Conservation (phyloP, 306 rosid genomes). For the Calophaca sinica region DNA sequence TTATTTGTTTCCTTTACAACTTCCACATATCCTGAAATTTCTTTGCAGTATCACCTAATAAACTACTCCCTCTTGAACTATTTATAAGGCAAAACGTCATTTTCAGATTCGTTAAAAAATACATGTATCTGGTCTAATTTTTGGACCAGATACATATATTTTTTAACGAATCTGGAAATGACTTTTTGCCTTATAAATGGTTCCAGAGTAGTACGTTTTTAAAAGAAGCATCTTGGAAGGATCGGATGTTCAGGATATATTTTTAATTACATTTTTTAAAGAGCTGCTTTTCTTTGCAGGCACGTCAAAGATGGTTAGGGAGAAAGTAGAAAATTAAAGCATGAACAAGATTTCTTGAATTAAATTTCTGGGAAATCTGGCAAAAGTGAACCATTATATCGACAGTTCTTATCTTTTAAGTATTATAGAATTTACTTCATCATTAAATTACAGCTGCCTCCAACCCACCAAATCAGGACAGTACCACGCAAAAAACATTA, state of each 20-base stretch:
- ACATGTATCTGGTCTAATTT: no score
- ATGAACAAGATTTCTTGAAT: neutral
- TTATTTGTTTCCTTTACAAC: neutral
- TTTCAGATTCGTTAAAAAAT: no score
- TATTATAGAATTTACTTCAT: neutral
- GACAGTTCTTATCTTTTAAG: neutral
- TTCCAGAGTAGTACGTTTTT: no score
- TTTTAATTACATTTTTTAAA: neutral
- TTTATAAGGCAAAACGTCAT: no score
- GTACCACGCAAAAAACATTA: neutral
- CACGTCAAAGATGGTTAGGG: neutral
- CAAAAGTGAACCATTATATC: constrained; percentile 5
- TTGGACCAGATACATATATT: no score
- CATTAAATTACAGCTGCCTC: constrained; percentile 28
- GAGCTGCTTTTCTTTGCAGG: neutral
- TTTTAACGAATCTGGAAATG: no score
- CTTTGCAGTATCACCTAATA: neutral
- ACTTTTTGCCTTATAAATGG: no score
- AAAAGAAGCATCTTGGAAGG: neutral
- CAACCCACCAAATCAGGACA: constrained; percentile 9
- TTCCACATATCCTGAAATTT: constrained; percentile 4
- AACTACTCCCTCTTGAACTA: no score
- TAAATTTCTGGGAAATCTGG: constrained; percentile 1
- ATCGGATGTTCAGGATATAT: neutral
- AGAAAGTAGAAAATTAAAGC: neutral